Evolutionary conservation across 2,329 filamentous ascomycete genomes (phyloP).

Genomic region (Penicillium sp.): DNA sequence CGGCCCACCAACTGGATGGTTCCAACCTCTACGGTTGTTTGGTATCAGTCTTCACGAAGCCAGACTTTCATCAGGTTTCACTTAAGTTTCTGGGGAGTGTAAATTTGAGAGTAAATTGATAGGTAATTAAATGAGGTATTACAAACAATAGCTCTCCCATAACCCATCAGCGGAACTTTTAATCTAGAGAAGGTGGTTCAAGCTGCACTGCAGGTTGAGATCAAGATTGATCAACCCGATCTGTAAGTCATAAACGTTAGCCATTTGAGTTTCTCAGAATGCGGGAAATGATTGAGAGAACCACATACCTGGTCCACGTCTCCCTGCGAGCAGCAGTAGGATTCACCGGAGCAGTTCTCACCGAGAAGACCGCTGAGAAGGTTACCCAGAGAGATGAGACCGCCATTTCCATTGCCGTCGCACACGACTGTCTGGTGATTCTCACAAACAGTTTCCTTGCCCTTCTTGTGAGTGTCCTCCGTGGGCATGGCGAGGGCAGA

Average conservation of each 20-base stretch:
- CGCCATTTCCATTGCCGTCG: conserved; percentile 12
- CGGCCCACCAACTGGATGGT: too few species aligned
- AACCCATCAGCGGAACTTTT: not conserved
- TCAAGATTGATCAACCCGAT: conserved; percentile 16
- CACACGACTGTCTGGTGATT: conserved; percentile 14
- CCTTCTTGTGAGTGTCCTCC: not conserved
- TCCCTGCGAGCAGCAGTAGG: conserved; percentile 16
- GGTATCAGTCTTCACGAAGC: too few species aligned
- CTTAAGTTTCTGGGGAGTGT: too few species aligned
- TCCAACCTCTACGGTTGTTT: too few species aligned
- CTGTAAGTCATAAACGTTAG: conserved; percentile 6
- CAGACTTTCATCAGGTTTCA: too few species aligned
- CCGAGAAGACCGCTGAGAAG: conserved; percentile 14
- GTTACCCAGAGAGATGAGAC: conserved; percentile 17
- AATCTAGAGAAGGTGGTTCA: conserved; percentile 13
- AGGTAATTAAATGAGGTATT: not conserved
- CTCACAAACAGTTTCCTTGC: not conserved
- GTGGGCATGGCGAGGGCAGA: conserved; percentile 1
- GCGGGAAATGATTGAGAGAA: not conserved
- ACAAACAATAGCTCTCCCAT: not conserved
- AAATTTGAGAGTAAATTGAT: not conserved
- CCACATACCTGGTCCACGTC: conserved; percentile 5
- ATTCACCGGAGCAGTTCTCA: conserved; percentile 12
- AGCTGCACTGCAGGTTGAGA: conserved; percentile 14
- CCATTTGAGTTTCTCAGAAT: not conserved